Base-by-base conservation (phyloP, 371 early-diverging fungal genomes). In the Fennellomyces sp. region DNA sequence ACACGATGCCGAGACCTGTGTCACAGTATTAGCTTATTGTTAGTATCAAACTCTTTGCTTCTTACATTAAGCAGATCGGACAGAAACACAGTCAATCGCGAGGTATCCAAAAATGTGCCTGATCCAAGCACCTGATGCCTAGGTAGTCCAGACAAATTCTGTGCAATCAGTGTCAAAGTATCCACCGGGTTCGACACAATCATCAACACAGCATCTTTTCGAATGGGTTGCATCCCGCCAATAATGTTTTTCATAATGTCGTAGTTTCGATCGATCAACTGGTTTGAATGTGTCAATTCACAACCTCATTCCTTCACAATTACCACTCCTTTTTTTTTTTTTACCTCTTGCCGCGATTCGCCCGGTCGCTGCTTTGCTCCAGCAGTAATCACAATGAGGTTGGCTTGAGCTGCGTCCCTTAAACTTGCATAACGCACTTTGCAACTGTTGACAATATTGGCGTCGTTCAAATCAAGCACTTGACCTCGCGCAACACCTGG, bases 141-240 rank as follows among this genome's bases (percentile, higher is more conserved):
- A 19, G 94, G 94, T 28, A 94, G 74, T 0, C 92, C 92, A 26
- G 89, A 86, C 2, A 91, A 68, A 62, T 89, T 88, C 50, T 92
- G 93, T 5, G 95, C 91, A 72, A 94, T 88, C 41, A 75, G 77
- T 2, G 95, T 92, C 65, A 95, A 77, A 35, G 91, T 76, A 64
- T 95, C 95, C 31, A 92, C 77, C 2, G 94, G 94, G 61, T 94
- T 94, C 28, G 94, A 82, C 5, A 94, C 93, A 45, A 94, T 63
- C 35, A 93, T 60, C n/a, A 94, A 73, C 54, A 87, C 86, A 33
- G 91, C 84, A 12, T 85, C 76, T 15, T 70, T 56, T 41, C 89
- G 91, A 69, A 94, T 84, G 33, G 93, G 92, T 60, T 88, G 78
- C 78, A 95, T 86, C 1, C 77, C 72, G 15, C 81, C 81, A 55